These are phyloP conservation scores for Tuber borchii DNA, from an alignment of 495 filamentous ascomycete species.

Conservation along the genomic window DNA sequence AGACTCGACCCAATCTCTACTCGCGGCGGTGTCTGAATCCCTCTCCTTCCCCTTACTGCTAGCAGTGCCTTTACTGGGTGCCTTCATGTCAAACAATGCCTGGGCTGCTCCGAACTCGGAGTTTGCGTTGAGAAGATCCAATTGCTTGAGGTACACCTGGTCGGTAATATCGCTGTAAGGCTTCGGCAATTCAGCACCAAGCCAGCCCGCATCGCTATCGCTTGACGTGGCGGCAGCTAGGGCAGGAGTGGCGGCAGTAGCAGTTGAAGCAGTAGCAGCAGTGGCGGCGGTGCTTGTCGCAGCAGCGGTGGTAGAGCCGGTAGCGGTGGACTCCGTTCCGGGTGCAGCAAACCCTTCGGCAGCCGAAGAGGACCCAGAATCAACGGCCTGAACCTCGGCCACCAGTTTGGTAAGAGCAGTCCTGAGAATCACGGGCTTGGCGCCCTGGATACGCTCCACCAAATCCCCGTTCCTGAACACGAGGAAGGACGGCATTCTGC, in stretches of 20 bases:
- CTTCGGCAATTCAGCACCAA: slow-evolving; percentile 59
- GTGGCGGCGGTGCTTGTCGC: slow-evolving; percentile 46
- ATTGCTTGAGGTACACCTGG: slow-evolving; percentile 66
- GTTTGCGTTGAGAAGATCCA: slow-evolving; percentile 83
- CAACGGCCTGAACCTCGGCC: slow-evolving; percentile 47
- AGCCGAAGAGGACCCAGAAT: slow-evolving; percentile 1
- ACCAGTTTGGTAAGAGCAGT: slow-evolving; percentile 65
- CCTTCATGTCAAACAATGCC: slow-evolving; percentile 62
- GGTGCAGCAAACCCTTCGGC: neutral
- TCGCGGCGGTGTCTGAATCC: slow-evolving; percentile 33
- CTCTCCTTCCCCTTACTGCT: slow-evolving; percentile 55
- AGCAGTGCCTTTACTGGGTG: slow-evolving; percentile 50
- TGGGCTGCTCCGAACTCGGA: slow-evolving; percentile 60
- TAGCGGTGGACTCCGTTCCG: slow-evolving; percentile 38
- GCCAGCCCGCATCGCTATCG: slow-evolving; percentile 55
- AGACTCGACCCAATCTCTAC: slow-evolving; percentile 89
- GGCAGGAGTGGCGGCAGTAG: slow-evolving; percentile 7
- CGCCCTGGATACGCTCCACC: slow-evolving; percentile 65
- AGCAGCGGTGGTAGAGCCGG: slow-evolving; percentile 48
- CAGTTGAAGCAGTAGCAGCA: slow-evolving; percentile 35
- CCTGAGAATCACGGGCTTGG: slow-evolving; percentile 49
- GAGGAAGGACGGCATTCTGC: slow-evolving; percentile 68
- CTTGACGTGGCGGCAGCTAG: neutral
- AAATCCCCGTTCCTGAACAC: slow-evolving; percentile 69
- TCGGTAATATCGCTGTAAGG: slow-evolving; percentile 78